Base-by-base conservation (phyloP, 108 stramenopile genomes). In the Licmophora abbreviata region DNA sequence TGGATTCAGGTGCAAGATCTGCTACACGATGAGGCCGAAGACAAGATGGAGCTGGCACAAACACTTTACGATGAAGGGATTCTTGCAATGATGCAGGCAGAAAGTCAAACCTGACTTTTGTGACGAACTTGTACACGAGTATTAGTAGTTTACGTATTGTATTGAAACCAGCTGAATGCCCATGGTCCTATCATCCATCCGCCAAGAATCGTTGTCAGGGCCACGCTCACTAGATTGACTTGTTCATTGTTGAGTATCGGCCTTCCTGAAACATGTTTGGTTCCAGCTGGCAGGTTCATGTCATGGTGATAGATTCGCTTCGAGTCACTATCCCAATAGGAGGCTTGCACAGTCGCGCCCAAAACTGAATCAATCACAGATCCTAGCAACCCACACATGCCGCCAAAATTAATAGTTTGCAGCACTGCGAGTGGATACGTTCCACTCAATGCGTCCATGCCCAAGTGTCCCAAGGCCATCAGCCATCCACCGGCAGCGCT, bases 1-100 rank as follows among this genome's bases (percentile, higher is more conserved):
- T 94, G 93, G 93, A 85, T 90, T 27, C 50, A 60, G 29, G 86
- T 94, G 36, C 71, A 79, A 42, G 88, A 90, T 61, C 71, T 94
- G 59, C 69, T 83, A 24, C 93, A 94, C 59, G 93, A 87, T 15
- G 81, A 83, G 29, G 62, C 88, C 26, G 93, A 91, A 46, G 93
- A 94, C 63, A 94, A 90, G 47, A 73, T 94, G 52, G 84, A 70
- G 37, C 81, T 94, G 38, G 82, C 84, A 1, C 83, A 91, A 54
- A 51, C 81, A 1, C 64, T 94, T 26, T 90, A 77, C 51, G 84
- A 94, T 31, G 93, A 94, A 61, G 88, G 88, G 1, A 77, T 94
- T 33, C 51, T 93, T 56, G 71, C 81, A 12, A 78, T 77, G 14
- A 44, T 63, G 61, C 56, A 76, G 33, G 29, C 58, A 6, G 74